Base-by-base conservation (phyloP, 495 filamentous ascomycete genomes). In the Geoglossum glabrum region DNA sequence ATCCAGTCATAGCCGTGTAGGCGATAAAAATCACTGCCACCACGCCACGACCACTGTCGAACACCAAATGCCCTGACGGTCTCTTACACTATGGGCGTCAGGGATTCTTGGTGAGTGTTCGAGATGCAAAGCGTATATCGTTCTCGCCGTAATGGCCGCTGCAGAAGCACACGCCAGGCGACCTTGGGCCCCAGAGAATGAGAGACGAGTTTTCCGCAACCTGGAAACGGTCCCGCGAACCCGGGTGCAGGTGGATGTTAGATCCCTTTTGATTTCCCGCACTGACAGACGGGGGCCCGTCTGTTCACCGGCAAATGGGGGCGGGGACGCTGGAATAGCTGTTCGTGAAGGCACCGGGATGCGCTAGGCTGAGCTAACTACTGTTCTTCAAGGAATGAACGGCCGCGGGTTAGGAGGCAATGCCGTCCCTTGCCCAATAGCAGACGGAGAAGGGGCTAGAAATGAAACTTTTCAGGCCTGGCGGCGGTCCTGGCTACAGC, bases 191-290 rank as follows among this genome's bases (percentile, higher is more conserved):
- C 49, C 49, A 28, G 9, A 31, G 26, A 31, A 28, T 28, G 26
- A 28, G 17, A 30, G 11, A 30, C 7, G 25, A 30, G 26, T 3
- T 28, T 28, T 52, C 49, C 49, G 28, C 49, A 52, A 52, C 30
- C 49, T 52, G 15, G 46, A 31, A 52, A 19, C 49, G 28, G 25
- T 52, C 17, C 49, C 49, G 49, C 28, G 49, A 30, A 19, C 17
- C 23, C 25, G 49, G 49, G 49, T 30, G 49, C 49, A 52, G 49
- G 49, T 50, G 46, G 46, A n/a, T 50, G 46, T 52, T 8, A 30
- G 49, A 52, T 52, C 49, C 26, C 49, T 52, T 50, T 50, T 50
- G 46, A 7, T 26, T 21, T 52, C 49, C 49, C 49, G 49, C 49
- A 52, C 49, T 27, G 49, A 45, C 49, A 52, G 25, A 28, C 25